These are phyloP conservation scores for Przewalskia tangutica DNA, from an alignment of 257 asterid species.

Conservation along the genomic window DNA sequence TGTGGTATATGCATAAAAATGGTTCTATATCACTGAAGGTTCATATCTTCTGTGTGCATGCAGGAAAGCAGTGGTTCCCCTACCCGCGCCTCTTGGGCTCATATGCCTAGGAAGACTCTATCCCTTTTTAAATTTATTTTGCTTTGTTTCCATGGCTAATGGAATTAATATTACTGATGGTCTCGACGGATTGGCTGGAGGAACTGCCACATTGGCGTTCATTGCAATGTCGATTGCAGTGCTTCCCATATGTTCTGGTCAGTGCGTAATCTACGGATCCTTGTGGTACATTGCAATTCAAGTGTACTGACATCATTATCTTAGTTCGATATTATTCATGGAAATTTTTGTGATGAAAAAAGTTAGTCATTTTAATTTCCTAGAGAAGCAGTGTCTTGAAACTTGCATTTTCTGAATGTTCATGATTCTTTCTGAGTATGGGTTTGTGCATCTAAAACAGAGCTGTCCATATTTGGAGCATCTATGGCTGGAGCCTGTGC, in stretches of 20 bases:
- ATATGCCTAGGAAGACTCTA: constrained; percentile 53
- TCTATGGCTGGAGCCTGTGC: constrained; percentile 97
- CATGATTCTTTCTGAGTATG: constrained; percentile 11
- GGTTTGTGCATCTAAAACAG: constrained; percentile 27
- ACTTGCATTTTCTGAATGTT: neutral
- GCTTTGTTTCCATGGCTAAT: constrained; percentile 71
- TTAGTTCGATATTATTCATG: neutral
- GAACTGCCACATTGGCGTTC: constrained; percentile 78
- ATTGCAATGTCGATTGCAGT: constrained; percentile 84
- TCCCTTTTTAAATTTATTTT: constrained; percentile 48
- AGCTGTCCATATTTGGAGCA: constrained; percentile 82
- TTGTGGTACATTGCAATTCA: neutral
- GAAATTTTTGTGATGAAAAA: neutral
- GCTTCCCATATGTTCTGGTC: constrained; percentile 92
- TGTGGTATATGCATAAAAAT: neutral
- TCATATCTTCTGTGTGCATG: constrained; percentile 4
- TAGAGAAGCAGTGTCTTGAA: neutral
- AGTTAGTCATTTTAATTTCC: neutral
- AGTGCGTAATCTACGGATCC: constrained; percentile 11
- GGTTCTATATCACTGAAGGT: neutral
- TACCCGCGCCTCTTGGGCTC: constrained; percentile 81
- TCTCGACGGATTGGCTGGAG: constrained; percentile 92
- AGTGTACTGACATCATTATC: neutral
- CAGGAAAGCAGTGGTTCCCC: constrained; percentile 90
- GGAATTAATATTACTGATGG: constrained; percentile 69